Evolutionary conservation across 257 asterid species (phyloP), one percentile per base, ranked within the genome.

Genomic region (Nicotiana tomentosiformis): DNA sequence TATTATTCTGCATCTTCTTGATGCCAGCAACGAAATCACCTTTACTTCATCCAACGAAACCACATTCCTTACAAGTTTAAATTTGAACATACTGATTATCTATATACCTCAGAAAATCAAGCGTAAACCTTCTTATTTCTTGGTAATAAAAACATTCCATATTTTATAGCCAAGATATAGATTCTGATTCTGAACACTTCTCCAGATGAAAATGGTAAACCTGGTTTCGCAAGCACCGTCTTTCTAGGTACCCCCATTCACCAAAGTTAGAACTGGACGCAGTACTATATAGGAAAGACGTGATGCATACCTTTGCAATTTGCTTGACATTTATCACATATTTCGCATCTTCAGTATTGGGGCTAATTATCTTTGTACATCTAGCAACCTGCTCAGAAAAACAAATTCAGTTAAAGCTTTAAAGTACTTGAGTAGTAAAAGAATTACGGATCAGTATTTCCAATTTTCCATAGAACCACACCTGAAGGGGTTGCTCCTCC

Each of bases 401-500:
- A 64, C 15, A 83, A 49, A 64, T 23, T 32, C 78, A 69, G 60
- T 56, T 30, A 18, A 79, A 14, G 49, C 57, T 37, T 35, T 3
- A 37, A 43, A 39, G 30, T 66, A 77, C 7, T 56, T 16, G 26
- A 69, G 57, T 30, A 56, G 62, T n/a, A 76, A 30, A 37, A 66
- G 56, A 81, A 32, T 10, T 35, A 66, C 1, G 10, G 14, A 64
- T 66, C 65, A 51, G 61, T 32, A 32, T 32, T 32, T 32, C 35
- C 35, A 32, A 65, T 33, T 20, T 78, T 30, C 9, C 26, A 53
- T 5, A 46, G 20, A 83, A 69, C 16, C 61, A 30, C 70, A 93
- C 98, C 97, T 93, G 98, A 81, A 95, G 98, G 56, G 98, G 98
- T 84, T 95, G 91, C 87, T 96, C 98, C 90, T 94, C 99, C 91